phyloP scores from a whole-genome alignment of 129 eudicot species.

The Tagetes erecta region DNA sequence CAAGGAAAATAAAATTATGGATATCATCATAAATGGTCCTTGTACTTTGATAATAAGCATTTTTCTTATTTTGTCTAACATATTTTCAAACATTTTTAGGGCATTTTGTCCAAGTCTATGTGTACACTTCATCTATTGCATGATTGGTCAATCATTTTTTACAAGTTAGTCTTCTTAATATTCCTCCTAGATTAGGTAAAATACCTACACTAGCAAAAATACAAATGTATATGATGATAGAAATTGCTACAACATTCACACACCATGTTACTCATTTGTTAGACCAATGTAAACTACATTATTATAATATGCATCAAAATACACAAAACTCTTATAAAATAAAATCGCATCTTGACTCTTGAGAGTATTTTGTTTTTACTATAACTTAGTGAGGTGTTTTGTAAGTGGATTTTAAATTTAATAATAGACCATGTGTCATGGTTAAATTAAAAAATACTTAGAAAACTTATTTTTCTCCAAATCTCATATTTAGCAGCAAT shows the following conservation, averaged over 20 bases:
- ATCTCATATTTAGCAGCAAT: too few species aligned
- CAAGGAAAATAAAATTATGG: slow-evolving; percentile 13
- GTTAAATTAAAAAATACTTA: too few species aligned
- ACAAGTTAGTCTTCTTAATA: slow-evolving; percentile 11
- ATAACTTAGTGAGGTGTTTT: too few species aligned
- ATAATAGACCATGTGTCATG: too few species aligned
- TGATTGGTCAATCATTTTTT: slow-evolving; percentile 10
- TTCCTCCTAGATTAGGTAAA: neutral
- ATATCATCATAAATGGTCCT: slow-evolving; percentile 25
- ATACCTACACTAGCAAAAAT: neutral
- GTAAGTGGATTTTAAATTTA: too few species aligned
- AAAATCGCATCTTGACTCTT: neutral
- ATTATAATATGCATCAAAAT: neutral
- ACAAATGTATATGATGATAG: neutral
- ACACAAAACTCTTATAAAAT: neutral
- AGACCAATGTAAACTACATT: neutral
- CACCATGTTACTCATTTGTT: neutral
- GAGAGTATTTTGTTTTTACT: too few species aligned
- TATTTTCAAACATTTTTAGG: neutral
- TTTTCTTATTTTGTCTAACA: slow-evolving; percentile 13
- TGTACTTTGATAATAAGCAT: slow-evolving; percentile 1
- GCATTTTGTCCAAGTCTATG: neutral
- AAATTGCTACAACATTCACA: neutral
- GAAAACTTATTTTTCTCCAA: too few species aligned
- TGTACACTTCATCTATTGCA: neutral